Percentiles rank a stretch among this genome's conserved stretches.
Evolutionary conservation across 2,329 filamentous ascomycete genomes (phyloP).

Genomic region (Parastagonospora avenae): DNA sequence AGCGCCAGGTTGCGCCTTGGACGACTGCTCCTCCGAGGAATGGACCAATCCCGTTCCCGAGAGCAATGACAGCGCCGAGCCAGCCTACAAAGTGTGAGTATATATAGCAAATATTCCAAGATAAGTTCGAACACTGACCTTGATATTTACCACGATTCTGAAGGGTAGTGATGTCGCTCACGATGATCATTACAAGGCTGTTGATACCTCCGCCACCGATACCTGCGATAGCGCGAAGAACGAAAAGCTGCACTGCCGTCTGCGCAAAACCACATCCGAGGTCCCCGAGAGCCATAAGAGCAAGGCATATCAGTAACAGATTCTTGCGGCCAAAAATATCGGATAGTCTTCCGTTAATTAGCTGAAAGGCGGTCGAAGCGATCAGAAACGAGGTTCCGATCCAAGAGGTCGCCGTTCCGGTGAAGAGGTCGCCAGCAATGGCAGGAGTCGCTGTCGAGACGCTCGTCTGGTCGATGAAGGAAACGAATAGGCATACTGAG

Average conservation of each 20-base stretch:
- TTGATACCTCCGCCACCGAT: slow-evolving; percentile 66
- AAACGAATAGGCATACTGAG: slow-evolving; percentile 59
- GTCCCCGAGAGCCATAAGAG: slow-evolving; percentile 61
- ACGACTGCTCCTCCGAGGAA: slow-evolving; percentile 27
- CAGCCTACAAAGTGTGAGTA: slow-evolving; percentile 8
- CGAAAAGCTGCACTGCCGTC: slow-evolving; percentile 63
- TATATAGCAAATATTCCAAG: not conserved
- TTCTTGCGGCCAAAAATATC: slow-evolving; percentile 60
- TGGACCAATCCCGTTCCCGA: slow-evolving; percentile 25
- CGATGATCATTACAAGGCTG: slow-evolving; percentile 44
- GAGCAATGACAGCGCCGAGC: slow-evolving; percentile 22
- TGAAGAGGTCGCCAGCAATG: slow-evolving; percentile 43
- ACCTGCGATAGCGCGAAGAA: slow-evolving; percentile 64
- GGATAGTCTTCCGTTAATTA: slow-evolving; percentile 67
- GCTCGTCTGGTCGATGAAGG: slow-evolving; percentile 63
- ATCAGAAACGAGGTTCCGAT: slow-evolving; percentile 60
- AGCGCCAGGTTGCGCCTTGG: slow-evolving; percentile 20
- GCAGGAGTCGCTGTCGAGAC: slow-evolving; percentile 52
- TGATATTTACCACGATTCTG: slow-evolving; percentile 44
- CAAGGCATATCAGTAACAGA: slow-evolving; percentile 58
- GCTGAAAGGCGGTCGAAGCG: slow-evolving; percentile 66
- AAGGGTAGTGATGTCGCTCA: slow-evolving; percentile 43
- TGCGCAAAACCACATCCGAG: slow-evolving; percentile 63
- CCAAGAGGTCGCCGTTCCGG: slow-evolving; percentile 59
- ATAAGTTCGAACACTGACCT: slow-evolving; percentile 16